These are phyloP conservation scores for Botrytis porri DNA, from an alignment of 2,329 filamentous ascomycete species.

Conservation along the genomic window DNA sequence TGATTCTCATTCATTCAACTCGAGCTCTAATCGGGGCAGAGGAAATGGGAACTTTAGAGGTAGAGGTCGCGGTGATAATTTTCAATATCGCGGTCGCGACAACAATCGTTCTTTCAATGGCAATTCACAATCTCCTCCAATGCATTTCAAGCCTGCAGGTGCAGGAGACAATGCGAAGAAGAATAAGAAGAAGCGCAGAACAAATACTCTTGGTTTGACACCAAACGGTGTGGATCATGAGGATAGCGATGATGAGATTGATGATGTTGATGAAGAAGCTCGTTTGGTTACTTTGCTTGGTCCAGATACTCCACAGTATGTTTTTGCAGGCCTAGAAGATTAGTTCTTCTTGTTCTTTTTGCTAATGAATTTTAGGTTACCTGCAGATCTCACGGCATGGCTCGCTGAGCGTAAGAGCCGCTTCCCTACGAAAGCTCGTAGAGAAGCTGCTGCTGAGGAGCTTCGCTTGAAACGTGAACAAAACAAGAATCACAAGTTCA, in stretches of 20 bases:
- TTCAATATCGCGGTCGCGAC: constrained; percentile 42
- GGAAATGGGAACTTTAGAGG: constrained; percentile 42
- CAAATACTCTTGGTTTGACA: constrained; percentile 69
- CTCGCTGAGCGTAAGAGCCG: constrained; percentile 75
- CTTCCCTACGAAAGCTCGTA: constrained; percentile 74
- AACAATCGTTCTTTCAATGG: constrained; percentile 32
- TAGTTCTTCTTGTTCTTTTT: constrained; percentile 32
- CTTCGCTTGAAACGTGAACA: constrained; percentile 36
- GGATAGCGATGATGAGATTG: constrained; percentile 60
- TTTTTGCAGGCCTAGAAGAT: constrained; percentile 31
- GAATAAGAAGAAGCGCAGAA: constrained; percentile 70
- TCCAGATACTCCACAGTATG: constrained; percentile 40
- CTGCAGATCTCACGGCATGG: constrained; percentile 73
- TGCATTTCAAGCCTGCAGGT: constrained; percentile 29
- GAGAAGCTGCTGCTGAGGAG: constrained; percentile 60
- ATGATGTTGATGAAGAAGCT: constrained; percentile 62
- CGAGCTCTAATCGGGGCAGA: constrained; percentile 41
- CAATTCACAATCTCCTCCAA: constrained; percentile 19
- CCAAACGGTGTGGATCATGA: constrained; percentile 51
- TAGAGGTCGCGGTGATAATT: constrained; percentile 41
- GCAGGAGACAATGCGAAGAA: constrained; percentile 42
- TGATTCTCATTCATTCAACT: constrained; percentile 40
- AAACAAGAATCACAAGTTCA: constrained; percentile 29
- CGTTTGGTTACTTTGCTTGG: constrained; percentile 40
- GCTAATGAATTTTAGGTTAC: constrained; percentile 37